Evolutionary conservation across 1,284 basidiomycete species (phyloP).

Genomic region (Cryptococcus sp.): DNA sequence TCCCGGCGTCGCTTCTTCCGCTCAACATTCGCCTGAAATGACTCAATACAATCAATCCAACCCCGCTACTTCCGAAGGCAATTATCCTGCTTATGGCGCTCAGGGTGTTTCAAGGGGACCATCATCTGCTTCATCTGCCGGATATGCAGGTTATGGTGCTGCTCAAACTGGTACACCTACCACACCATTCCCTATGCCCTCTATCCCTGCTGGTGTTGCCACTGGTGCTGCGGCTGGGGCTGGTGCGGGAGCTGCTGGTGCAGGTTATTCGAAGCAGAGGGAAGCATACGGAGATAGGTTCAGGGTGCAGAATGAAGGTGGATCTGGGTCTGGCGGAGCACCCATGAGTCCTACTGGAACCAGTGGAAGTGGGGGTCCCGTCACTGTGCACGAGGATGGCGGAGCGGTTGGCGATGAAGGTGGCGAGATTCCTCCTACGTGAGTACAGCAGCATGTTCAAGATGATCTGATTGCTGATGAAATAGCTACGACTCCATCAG

Average conservation of each 20-base stretch:
- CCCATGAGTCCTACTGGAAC: constrained; percentile 18
- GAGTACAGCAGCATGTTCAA: constrained; percentile 5
- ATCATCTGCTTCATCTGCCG: constrained; percentile 35
- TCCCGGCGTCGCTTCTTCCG: constrained; percentile 34
- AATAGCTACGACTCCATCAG: constrained; percentile 32
- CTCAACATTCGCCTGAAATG: constrained; percentile 36
- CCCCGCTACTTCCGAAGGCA: constrained; percentile 28
- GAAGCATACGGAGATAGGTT: constrained; percentile 41
- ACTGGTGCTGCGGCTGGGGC: constrained; percentile 9
- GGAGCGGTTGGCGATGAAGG: constrained; percentile 22
- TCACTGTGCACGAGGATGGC: constrained; percentile 37
- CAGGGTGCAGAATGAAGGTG: constrained; percentile 27
- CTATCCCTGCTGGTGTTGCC: constrained; percentile 16
- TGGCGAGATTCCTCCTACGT: constrained; percentile 38
- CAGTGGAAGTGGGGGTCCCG: constrained; percentile 8
- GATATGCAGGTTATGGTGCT: constrained; percentile 37
- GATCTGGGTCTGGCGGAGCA: constrained; percentile 5
- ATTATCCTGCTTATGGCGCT: constrained; percentile 18
- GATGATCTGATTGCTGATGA: not conserved
- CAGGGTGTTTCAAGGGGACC: constrained; percentile 32
- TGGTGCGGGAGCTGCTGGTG: constrained; percentile 29
- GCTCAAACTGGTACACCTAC: not conserved
- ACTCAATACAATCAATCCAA: constrained; percentile 34
- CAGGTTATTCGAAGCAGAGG: constrained; percentile 35
- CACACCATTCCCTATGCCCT: constrained; percentile 20